phyloP scores from a whole-genome alignment of 2,329 filamentous ascomycete species.

The Fusarium foetens region DNA sequence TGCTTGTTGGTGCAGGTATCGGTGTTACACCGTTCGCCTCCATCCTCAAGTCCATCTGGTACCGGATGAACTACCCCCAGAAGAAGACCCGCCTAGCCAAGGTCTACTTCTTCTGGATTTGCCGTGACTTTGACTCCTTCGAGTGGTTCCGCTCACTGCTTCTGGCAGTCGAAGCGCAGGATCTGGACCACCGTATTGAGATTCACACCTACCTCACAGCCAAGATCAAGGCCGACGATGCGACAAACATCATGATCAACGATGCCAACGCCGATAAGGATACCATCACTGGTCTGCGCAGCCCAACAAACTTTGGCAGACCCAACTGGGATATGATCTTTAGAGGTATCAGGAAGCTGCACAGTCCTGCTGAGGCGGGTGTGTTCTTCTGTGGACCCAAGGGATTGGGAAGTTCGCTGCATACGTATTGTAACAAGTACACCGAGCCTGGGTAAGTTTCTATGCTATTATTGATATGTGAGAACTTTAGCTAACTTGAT shows the following conservation, averaged over 20 bases:
- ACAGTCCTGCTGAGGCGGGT: conserved; percentile 76
- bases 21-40: conserved; percentile 89
- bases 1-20: conserved; percentile 85
- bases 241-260: conserved; percentile 93
- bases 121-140: conserved; percentile 86
- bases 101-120: conserved; percentile 95
- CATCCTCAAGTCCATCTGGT: conserved; percentile 92
- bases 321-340: conserved; percentile 95
- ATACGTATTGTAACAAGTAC: conserved; percentile 89
- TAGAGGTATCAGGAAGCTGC: conserved; percentile 82
- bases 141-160: conserved; percentile 90
- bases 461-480: neutral
- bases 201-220: conserved; percentile 90
- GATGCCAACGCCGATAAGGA: conserved; percentile 86
- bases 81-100: conserved; percentile 82
- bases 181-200: conserved; percentile 84
- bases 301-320: conserved; percentile 85
- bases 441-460: conserved; percentile 77
- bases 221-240: conserved; percentile 86
- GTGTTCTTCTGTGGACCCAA: conserved; percentile 91
- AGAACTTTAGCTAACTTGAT: conserved; percentile 42
- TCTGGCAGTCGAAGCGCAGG: conserved; percentile 86
- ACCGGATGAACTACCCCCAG: conserved; percentile 88
- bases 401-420: conserved; percentile 77
- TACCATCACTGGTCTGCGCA: conserved; percentile 82